These are phyloP conservation scores for Carex scoparia DNA, from an alignment of 176 grass and related monocot species.

Conservation along the genomic window DNA sequence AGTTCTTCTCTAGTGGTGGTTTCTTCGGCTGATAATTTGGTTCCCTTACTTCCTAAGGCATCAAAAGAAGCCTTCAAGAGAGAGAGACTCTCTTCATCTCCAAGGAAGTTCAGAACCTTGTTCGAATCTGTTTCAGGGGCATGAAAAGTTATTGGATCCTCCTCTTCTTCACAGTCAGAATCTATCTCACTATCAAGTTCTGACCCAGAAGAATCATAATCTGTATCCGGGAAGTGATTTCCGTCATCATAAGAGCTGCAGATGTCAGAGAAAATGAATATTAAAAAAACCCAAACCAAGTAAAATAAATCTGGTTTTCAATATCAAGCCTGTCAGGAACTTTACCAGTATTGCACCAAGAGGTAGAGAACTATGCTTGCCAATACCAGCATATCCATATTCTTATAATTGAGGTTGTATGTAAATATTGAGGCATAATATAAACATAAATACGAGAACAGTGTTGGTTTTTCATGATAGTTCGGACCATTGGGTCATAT, in stretches of 20 bases:
- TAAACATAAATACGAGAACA: background rate
- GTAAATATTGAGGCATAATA: background rate
- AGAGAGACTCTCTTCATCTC: slow-evolving; percentile 46
- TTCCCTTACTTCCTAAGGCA: slow-evolving; percentile 45
- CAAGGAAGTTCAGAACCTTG: slow-evolving; percentile 59
- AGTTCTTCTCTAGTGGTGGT: background rate
- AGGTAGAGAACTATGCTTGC: background rate
- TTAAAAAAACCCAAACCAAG: background rate
- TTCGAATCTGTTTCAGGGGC: slow-evolving; percentile 35
- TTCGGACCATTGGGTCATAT: background rate
- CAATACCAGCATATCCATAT: background rate
- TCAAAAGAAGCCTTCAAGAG: slow-evolving; percentile 72
- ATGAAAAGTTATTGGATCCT: slow-evolving; percentile 26
- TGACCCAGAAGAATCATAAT: slow-evolving; percentile 57
- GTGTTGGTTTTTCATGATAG: background rate
- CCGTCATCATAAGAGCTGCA: slow-evolving; percentile 43
- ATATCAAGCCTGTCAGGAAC: background rate
- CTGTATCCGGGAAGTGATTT: slow-evolving; percentile 32
- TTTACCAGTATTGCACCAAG: background rate
- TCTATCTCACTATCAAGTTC: slow-evolving; percentile 60
- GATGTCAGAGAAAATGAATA: background rate
- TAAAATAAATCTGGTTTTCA: background rate
- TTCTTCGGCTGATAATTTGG: background rate
- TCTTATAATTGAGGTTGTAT: background rate
- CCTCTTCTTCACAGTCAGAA: slow-evolving; percentile 56